Evolutionary conservation across 108 stramenopile species (phyloP).

Genomic region (Craspedostauros australis): DNA sequence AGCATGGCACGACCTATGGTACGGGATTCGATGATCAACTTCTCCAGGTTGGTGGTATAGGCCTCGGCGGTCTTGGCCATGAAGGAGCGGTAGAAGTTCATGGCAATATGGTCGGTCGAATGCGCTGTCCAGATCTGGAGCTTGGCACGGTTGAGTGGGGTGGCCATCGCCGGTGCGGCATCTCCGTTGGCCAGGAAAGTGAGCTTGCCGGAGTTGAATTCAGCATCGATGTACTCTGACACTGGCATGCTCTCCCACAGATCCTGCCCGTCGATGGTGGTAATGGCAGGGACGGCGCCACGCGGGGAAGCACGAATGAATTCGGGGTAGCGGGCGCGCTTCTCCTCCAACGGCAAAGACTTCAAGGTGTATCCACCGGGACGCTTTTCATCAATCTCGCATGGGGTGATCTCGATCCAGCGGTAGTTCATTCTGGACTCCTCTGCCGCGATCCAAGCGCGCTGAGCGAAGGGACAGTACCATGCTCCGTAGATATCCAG

Average conservation of each 20-base stretch:
- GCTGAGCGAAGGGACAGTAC: slow-evolving; percentile 41
- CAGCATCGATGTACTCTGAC: slow-evolving; percentile 9
- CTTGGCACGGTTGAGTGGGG: not conserved
- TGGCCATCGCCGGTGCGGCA: too few species aligned
- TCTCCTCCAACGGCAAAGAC: not conserved
- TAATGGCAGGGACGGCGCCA: slow-evolving; percentile 9
- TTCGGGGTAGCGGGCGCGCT: not conserved
- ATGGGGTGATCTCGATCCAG: slow-evolving; percentile 3
- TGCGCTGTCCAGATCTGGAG: slow-evolving; percentile 3
- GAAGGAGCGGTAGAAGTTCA: slow-evolving; percentile 1
- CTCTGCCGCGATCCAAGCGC: slow-evolving; percentile 33
- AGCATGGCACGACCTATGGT: slow-evolving; percentile 8
- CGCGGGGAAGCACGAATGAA: slow-evolving; percentile 7
- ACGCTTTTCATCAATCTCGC: slow-evolving; percentile 7
- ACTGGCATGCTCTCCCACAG: slow-evolving; percentile 8
- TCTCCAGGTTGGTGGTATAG: not conserved
- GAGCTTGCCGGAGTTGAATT: not conserved
- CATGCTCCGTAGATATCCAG: slow-evolving; percentile 5
- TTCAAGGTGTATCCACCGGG: slow-evolving; percentile 20
- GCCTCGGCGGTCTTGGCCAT: slow-evolving; percentile 1
- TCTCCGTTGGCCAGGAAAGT: too few species aligned
- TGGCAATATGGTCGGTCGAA: slow-evolving; percentile 6
- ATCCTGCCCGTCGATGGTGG: not conserved
- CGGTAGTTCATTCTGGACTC: slow-evolving; percentile 18
- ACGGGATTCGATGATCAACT: slow-evolving; percentile 2